These are phyloP conservation scores for Ustilago tritici DNA, from an alignment of 1,284 basidiomycete species.

Conservation along the genomic window DNA sequence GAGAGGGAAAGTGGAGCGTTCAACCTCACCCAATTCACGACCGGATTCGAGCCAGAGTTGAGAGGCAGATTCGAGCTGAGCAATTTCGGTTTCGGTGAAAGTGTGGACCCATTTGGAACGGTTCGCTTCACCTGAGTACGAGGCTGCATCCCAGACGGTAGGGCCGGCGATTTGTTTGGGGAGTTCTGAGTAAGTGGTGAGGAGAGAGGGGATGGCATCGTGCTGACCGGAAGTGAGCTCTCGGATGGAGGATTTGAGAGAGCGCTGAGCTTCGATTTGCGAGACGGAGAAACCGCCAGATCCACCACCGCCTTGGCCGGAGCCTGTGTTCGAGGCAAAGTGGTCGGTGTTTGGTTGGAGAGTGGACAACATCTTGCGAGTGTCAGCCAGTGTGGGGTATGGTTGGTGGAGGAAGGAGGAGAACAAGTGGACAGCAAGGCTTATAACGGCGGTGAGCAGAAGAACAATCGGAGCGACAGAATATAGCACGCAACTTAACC, in stretches of 20 bases:
- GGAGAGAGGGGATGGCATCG: constrained; percentile 47
- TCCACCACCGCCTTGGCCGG: constrained; percentile 24
- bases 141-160: constrained; percentile 62
- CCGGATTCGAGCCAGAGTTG: constrained; percentile 57
- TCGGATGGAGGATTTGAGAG: constrained; percentile 50
- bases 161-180: constrained; percentile 68
- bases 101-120: constrained; percentile 53
- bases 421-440: background rate
- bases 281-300: constrained; percentile 45
- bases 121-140: constrained; percentile 62
- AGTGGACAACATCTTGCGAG: constrained; percentile 35
- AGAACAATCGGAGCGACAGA: background rate
- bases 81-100: constrained; percentile 51
- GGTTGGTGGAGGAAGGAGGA: background rate
- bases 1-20: constrained; percentile 59
- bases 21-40: constrained; percentile 59
- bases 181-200: constrained; percentile 67
- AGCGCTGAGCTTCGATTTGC: constrained; percentile 53
- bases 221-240: constrained; percentile 65
- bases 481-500: background rate
- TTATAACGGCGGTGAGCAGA: background rate
- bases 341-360: constrained; percentile 27
- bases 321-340: constrained; percentile 15
- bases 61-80: constrained; percentile 54
- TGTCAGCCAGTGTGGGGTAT: background rate